Conservation (phyloP, 257 asterid species). For the Solanum etuberosum region DNA sequence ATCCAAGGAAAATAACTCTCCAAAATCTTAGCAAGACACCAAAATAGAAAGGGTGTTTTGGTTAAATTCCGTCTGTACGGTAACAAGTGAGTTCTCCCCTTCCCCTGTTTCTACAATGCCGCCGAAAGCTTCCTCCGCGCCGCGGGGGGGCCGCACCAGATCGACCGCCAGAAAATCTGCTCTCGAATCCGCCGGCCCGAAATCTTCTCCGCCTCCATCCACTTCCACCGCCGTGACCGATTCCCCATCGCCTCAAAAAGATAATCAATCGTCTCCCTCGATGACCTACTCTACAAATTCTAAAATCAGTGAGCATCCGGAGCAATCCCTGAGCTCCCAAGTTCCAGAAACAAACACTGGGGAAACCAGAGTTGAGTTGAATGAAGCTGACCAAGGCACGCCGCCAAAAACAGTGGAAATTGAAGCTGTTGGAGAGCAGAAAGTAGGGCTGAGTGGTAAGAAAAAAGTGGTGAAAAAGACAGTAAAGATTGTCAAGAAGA, state of each 20-base stretch:
- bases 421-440: constrained; percentile 18
- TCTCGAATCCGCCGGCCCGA: background rate
- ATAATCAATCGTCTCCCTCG: background rate
- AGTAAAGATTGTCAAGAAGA: constrained; percentile 43
- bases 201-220: background rate
- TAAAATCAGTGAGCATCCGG: background rate
- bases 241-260: background rate
- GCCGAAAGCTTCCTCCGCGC: background rate
- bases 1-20: background rate
- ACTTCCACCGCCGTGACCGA: background rate
- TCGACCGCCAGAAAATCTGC: background rate
- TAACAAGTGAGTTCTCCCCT: background rate
- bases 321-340: background rate
- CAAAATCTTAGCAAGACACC: background rate
- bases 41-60: background rate
- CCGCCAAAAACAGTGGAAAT: constrained; percentile 1
- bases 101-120: background rate
- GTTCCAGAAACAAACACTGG: background rate
- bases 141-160: background rate
- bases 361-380: constrained; percentile 1
- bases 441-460: constrained; percentile 13
- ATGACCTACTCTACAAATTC: background rate
- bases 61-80: background rate
- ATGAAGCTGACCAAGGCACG: background rate
- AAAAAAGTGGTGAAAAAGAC: constrained; percentile 41